Base-by-base conservation (phyloP, 352 stramenopile species). In the Pelagophyceae sp. region DNA sequence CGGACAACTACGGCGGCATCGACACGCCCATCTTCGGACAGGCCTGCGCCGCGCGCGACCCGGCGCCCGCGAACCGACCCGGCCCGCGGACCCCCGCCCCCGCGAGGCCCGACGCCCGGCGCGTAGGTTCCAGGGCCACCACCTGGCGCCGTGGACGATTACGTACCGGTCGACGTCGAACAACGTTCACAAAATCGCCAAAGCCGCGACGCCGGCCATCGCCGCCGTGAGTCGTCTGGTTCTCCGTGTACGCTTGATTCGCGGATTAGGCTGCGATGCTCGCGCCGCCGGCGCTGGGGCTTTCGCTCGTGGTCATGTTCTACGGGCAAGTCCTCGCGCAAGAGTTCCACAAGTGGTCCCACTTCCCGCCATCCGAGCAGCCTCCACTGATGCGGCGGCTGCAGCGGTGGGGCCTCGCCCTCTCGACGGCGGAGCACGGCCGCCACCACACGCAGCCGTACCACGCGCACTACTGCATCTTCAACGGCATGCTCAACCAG, bases 1-100 rank as follows among this genome's bases (percentile, higher is more conserved):
- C 89, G 0, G 86, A 91, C 74, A 91, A 91, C 77, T 91, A 91
- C 78, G 86, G 86, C 6, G 89, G 89, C 82, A 83, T 85, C 37
- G 65, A 81, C 27, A 91, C 86, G 50, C 86, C 86, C 0, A 76
- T 91, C 50, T 87, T 91, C 81, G 86, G 86, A 77, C 83, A 81
- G 72, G 89, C 89, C 40, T 90, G 89, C 81, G 86, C 86, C 50
- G 86, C 86, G 6, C 23, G 45, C 45, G 45, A 23, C n/a, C n/a
- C n/a, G n/a, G n/a, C n/a, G n/a, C n/a, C n/a, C n/a, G n/a, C n/a
- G n/a, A n/a, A n/a, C n/a, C n/a, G n/a, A n/a, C n/a, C n/a, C n/a
- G n/a, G n/a, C n/a, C n/a, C n/a, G n/a, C n/a, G n/a, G n/a, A n/a
- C n/a, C n/a, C n/a, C n/a, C n/a, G n/a, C n/a, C n/a, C n/a, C n/a